Conservation (phyloP, 306 rosid genomes). For the Vigna hirtella region DNA sequence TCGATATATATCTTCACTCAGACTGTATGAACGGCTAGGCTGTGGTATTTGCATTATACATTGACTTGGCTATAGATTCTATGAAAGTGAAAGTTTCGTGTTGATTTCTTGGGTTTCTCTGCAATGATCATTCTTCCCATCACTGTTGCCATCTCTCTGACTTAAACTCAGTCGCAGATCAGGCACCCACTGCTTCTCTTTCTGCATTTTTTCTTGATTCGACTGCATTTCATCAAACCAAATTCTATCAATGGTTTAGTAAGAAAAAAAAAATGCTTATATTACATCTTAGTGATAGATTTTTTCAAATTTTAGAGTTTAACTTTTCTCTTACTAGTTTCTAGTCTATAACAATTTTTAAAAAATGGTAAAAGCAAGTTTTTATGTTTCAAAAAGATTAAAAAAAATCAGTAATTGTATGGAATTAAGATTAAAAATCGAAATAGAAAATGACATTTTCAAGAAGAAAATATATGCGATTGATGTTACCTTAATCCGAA, state of each 20-base stretch:
- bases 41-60: conserved; percentile 44
- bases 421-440: background rate
- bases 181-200: conserved; percentile 55
- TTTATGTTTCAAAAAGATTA: no score
- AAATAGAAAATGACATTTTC: background rate
- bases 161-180: conserved; percentile 70
- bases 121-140: conserved; percentile 40
- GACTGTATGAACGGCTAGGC: conserved; percentile 30
- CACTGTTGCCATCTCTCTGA: conserved; percentile 43
- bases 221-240: conserved; percentile 45
- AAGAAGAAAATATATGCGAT: background rate
- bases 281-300: background rate
- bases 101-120: conserved; percentile 60
- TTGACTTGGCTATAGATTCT: conserved; percentile 34
- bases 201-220: conserved; percentile 49
- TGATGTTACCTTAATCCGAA: conserved; percentile 56
- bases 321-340: background rate
- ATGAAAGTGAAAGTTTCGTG: conserved; percentile 79
- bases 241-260: background rate
- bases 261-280: no score
- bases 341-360: no score
- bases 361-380: no score
- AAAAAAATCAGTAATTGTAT: no score
- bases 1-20: conserved; percentile 26
- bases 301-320: background rate